Base-by-base conservation (phyloP, 805 yeast genomes). In the Candida pseudofarinosa region DNA sequence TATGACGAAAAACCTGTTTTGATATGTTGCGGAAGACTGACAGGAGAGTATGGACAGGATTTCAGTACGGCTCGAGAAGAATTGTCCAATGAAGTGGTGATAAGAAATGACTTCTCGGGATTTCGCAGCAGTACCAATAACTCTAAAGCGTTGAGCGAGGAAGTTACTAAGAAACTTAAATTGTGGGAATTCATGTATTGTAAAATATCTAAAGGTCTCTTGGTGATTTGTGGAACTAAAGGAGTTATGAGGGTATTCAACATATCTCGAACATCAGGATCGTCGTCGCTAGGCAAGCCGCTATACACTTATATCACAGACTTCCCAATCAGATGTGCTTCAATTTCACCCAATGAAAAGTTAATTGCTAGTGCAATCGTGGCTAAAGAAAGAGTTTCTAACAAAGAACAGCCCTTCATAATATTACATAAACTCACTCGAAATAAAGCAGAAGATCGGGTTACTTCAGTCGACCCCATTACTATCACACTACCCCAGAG, bases 401-500 rank as follows among this genome's bases (percentile, higher is more conserved):
- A 82, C 3, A 73, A 80, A 20, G 90, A 84, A 54, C 91, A 85
- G 55, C 89, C 95, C 2, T 76, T 88, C 51, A 75, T 88, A 4
- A 78, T 82, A 3, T 63, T 88, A 35, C 83, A 83, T 46, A 69
- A 68, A 17, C 37, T 69, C 3, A 40, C 43, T 12, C 39, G 20
- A 23, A 33, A 37, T 4, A 14, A 15, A 6, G 51, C 40, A 17
- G 43, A 47, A 14, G 13, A 7, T 14, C 16, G 7, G 3, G 40
- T 61, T 5, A 47, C 43, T 4, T 50, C 66, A 18, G 79, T 75
- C 3, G 79, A 77, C 34, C 84, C 88, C 2, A 73, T 83, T 7
- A 80, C 89, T 1, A 80, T 89, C 26, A 83, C 95, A 0, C 72
- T 87, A 39, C 97, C 97, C 0, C 88, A 88, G 60, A 65, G 87